Base-by-base conservation (phyloP, 352 stramenopile species). In the Globisporangium sylvaticum region DNA sequence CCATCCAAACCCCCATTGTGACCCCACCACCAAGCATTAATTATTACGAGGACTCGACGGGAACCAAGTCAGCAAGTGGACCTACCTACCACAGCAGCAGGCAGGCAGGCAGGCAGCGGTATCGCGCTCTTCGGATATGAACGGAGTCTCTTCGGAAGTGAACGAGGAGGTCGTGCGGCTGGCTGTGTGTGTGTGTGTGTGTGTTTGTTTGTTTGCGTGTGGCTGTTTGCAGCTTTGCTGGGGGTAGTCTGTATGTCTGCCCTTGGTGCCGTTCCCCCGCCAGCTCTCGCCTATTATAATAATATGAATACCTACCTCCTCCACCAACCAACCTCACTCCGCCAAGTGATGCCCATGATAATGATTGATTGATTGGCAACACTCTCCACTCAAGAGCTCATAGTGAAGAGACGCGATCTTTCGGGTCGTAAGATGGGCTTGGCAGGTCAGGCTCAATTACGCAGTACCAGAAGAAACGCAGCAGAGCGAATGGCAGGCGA, bases 31-130 rank as follows among this genome's bases (percentile, higher is more conserved):
- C 22, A 64, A 32, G 25, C 58, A 64, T 29, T 65, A 65, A 65
- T 65, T 65, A 65, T 65, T 58, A 65, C 46, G 59, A 65, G 59
- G 25, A 42, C 59, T 57, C 59, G 24, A 34, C 27, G 54, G 54
- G 48, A 58, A 37, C 27, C 27, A 25, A 8, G 22, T 29, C 27
- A 42, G 25, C 1, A 50, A 22, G 20, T 50, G 18, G 5, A 8
- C 8, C 1, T 7, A 44, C 37, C 12, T 46, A n/a, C 18, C 6
- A 18, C 9, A 27, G 48, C 48, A 55, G 8, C 46, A 27, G 46
- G 14, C 48, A 55, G 48, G 6, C 42, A 50, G 37, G 14, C 37
- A 44, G 7, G 14, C 37, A 20, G 3, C 37, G 12, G 34, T 7
- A 44, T 44, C 37, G 37, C 37, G 37, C 37, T 44, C 37, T n/a